A percentile compares a stretch with the other conserved stretches of the same genome.
These are phyloP conservation scores for Cercospora brassicicola DNA, from an alignment of 2,329 filamentous ascomycete genomes.

Conservation along the genomic window DNA sequence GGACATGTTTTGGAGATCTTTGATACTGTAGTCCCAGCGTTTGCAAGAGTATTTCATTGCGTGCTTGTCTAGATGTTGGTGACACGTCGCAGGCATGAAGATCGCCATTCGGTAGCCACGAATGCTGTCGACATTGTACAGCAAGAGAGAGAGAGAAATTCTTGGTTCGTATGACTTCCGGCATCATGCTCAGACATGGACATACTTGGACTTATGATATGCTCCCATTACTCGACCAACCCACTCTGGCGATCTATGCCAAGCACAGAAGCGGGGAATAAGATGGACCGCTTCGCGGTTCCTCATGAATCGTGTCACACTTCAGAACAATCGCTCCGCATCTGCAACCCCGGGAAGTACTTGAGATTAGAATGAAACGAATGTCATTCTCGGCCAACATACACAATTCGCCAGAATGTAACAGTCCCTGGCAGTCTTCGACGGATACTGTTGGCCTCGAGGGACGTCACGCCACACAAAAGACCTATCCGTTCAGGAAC, in stretches of 20 bases:
- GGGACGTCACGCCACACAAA: background rate
- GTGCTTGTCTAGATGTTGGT: background rate
- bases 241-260: background rate
- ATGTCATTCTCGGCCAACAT: background rate
- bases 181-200: background rate
- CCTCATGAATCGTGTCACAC: background rate
- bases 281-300: background rate
- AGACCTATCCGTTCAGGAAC: conserved; percentile 4
- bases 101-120: background rate
- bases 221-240: background rate
- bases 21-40: background rate
- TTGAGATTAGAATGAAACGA: background rate
- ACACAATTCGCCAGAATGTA: background rate
- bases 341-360: background rate
- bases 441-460: background rate
- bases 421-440: background rate
- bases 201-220: background rate
- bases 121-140: background rate
- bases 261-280: background rate
- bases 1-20: background rate
- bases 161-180: background rate
- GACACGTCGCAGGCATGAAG: background rate
- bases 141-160: background rate
- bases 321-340: background rate
- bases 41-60: background rate